Evolutionary conservation across 192 early-diverging fungal genomes (phyloP), one percentile per base, ranked within the genome.

Genomic region (Coemansia sp.): DNA sequence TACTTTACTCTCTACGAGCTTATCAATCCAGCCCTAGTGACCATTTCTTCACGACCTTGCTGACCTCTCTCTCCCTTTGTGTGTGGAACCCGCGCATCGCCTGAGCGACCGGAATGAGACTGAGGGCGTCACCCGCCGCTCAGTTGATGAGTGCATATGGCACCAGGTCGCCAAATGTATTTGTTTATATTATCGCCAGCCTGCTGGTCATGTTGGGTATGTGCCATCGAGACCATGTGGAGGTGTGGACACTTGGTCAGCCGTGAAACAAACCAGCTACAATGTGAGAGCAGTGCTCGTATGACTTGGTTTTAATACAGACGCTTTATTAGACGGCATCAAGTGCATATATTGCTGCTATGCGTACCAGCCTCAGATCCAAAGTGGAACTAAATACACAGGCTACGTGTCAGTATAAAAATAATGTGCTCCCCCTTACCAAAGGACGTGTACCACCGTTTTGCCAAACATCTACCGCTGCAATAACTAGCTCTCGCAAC

Each of bases 261-360:
- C 46, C 24, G 46, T 14, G 24, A 48, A 7, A 4, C 22, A 48
- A 6, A 21, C 46, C 26, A 48, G 24, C 46, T 27, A 27, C 38
- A 58, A 59, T 48, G 50, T 18, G 50, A 26, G 43, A 26, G 8
- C 34, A 33, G 8, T 38, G 58, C 43, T 60, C 46, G 46, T 48
- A 48, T 48, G 46, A 48, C 46, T 24, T 14, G 26, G 12, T 27
- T 29, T 26, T 48, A 48, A 48, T 48, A 48, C 26, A 1, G 26
- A 14, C 24, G 46, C 46, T 48, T 48, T 48, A 48, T 48, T 48
- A 48, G 46, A 9, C 19, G 3, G 11, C 43, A 21, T 10, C 4
- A 29, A 48, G 14, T 48, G 46, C 46, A 48, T 48, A 48, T 12
- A 48, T 48, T 48, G 46, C 0, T 27, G 46, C 3, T 21, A 6